phyloP scores from a whole-genome alignment of 768 basidiomycete species.

The Termitomyces sp. region DNA sequence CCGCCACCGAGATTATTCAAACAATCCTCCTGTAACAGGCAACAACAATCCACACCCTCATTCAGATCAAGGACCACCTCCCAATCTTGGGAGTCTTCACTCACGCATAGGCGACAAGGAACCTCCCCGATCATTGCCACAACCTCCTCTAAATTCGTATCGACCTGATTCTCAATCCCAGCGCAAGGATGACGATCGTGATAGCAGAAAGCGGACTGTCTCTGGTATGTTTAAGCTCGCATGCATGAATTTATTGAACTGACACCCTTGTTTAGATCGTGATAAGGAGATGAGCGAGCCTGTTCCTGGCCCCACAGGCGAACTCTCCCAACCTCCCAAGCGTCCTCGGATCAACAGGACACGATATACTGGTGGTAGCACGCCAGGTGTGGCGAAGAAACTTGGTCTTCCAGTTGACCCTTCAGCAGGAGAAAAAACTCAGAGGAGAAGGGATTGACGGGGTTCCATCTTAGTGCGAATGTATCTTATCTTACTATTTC shows the following conservation, averaged over 20 bases:
- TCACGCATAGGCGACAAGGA: slow-evolving; percentile 67
- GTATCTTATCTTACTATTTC: slow-evolving; percentile 13
- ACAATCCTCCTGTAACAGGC: slow-evolving; percentile 21
- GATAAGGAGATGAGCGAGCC: slow-evolving; percentile 50
- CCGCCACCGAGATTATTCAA: slow-evolving; percentile 46
- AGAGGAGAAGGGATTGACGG: slow-evolving; percentile 52
- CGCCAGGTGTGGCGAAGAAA: slow-evolving; percentile 47
- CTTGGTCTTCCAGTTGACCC: slow-evolving; percentile 57
- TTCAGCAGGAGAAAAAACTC: slow-evolving; percentile 53
- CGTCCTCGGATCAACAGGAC: slow-evolving; percentile 57
- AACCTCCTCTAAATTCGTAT: slow-evolving; percentile 36
- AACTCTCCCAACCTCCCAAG: slow-evolving; percentile 46
- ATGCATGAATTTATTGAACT: neutral
- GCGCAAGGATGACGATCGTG: slow-evolving; percentile 61
- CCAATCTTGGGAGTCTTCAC: slow-evolving; percentile 29
- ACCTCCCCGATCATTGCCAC: slow-evolving; percentile 29
- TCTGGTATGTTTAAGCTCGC: slow-evolving; percentile 47
- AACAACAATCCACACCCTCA: slow-evolving; percentile 15
- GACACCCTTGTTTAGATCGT: slow-evolving; percentile 42
- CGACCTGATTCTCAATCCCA: slow-evolving; percentile 37
- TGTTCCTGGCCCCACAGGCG: slow-evolving; percentile 28
- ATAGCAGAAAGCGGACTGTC: slow-evolving; percentile 62
- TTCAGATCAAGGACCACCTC: slow-evolving; percentile 19
- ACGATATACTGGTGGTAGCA: slow-evolving; percentile 34
- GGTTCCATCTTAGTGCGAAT: neutral